Conservation (phyloP, 2,329 filamentous ascomycete species). For the Fusarium anguioides region DNA sequence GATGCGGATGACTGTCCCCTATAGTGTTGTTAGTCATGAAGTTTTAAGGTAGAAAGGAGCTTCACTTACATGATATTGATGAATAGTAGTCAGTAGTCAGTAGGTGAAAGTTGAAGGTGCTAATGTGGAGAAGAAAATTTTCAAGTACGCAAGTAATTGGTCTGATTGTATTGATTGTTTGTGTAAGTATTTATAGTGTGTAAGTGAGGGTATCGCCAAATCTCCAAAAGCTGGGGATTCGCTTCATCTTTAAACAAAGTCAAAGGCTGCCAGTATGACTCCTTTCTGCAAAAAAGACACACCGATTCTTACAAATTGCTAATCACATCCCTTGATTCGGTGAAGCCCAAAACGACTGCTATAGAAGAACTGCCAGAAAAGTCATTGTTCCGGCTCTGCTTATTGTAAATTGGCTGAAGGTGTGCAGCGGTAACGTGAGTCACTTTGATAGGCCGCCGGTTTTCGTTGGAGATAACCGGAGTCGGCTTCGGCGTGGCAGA, state of each 20-base stretch:
- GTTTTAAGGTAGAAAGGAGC: not conserved
- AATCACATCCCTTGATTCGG: conserved; percentile 9
- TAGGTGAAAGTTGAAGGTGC: not conserved
- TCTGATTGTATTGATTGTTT: not conserved
- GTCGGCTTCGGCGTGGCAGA: conserved; percentile 33
- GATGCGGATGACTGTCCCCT: conserved; percentile 34
- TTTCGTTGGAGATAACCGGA: conserved; percentile 15
- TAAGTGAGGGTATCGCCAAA: conserved; percentile 7
- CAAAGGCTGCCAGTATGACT: conserved; percentile 12
- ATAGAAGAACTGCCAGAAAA: not conserved
- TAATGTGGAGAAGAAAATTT: not conserved
- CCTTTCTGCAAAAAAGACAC: not conserved
- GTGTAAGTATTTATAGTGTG: not conserved
- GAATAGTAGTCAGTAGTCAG: not conserved
- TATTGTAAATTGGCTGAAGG: not conserved
- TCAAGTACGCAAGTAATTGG: not conserved
- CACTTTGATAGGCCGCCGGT: conserved; percentile 16
- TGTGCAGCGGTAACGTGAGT: conserved; percentile 29
- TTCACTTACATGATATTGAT: conserved; percentile 35
- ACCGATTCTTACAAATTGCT: conserved; percentile 9
- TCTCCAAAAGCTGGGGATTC: conserved; percentile 1
- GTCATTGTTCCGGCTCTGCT: not conserved
- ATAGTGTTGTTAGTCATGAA: conserved; percentile 10
- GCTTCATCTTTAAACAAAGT: conserved; percentile 29
- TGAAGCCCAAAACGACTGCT: conserved; percentile 8